Evolutionary conservation across 2,329 filamentous ascomycete species (phyloP), one percentile per base, ranked within the genome.

Genomic region (Aspergillus spinulosporus): DNA sequence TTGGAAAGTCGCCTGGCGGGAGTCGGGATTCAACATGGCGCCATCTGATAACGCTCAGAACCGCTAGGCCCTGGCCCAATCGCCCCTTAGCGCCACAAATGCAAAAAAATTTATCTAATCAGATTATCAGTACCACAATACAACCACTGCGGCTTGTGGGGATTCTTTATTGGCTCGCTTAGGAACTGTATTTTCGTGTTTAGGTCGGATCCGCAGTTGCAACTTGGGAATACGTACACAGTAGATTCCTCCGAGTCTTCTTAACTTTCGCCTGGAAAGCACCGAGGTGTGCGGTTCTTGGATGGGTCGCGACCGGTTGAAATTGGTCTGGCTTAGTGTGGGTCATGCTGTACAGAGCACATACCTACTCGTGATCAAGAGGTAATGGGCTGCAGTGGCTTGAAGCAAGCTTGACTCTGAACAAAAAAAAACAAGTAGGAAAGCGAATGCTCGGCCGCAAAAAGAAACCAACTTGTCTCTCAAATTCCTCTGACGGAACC

Each of bases 331-430:
- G 40, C 9, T 28, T 52, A 12, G 42, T 47, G 50, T 39, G 50
- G 50, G 42, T 29, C 49, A 40, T 37, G 40, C 49, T 51, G 42
- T 34, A 34, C 11, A 11, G 6, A 34, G 6, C 32, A 28, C 42
- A 28, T 36, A 28, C 40, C 21, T 29, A 21, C 21, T 21, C 43
- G 26, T 9, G 32, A 51, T 40, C 7, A 52, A 32, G 43, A 46
- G 21, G 50, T 15, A 47, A 52, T 46, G 50, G 40, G 34, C 50
- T 52, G 42, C 43, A 52, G 28, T n/a, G 21, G n/a, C 47, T 21
- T 29, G 21, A 49, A 31, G 34, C 34, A 37, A 34, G 6, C 32
- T 11, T 39, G 42, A 29, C 42, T 15, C 42, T 37, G 7, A 34
- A 34, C 46, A 21, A 21, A 21, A 21, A 21, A 39, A 39, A 37